Base-by-base conservation (phyloP, 2,329 filamentous ascomycete genomes). In the Ploettnerulaceae sp. region DNA sequence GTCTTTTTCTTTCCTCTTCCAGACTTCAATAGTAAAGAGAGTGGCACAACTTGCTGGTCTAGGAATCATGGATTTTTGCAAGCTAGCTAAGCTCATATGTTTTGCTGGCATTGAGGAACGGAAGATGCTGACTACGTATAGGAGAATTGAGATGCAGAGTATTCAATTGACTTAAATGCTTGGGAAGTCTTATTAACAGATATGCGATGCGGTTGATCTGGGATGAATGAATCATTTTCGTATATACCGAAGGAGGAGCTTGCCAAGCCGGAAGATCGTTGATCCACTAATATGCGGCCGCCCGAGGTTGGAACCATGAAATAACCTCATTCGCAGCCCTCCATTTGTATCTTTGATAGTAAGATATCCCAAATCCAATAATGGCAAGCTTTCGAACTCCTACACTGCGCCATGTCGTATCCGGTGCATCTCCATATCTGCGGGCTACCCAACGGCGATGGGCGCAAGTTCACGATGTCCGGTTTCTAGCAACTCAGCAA, bases 401-500 rank as follows among this genome's bases (percentile, higher is more conserved):
- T 37, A 64, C 69, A 18, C 66, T 82, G 29, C 75, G 76, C 29
- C 68, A 73, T 47, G 32, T 57, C 14, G 43, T 61, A 24, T 60
- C 55, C 35, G 58, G 58, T 8, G 54, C 57, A 17, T 48, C 60
- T 8, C 61, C 61, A 4, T 62, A 58, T 47, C 44, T 63, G 32
- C 61, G 60, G 44, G 59, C 59, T 12, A 60, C 67, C 6, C 91
- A 96, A 67, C 80, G 84, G 46, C 81, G 90, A 64, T 94, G 88
- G 85, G 91, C 91, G 2, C 88, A 88, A 61, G 89, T 96, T 22
- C 88, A 94, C 67, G 88, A 96, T 67, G 82, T 95, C 37, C 88
- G 90, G 55, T 95, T 91, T 73, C 77, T 95, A 35, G 85, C 85
- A 51, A 93, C 89, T 12, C 86, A 89, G 52, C 72, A 79, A 47